Base-by-base conservation (phyloP, 2,329 filamentous ascomycete species). In the Leptographium wingfieldii region DNA sequence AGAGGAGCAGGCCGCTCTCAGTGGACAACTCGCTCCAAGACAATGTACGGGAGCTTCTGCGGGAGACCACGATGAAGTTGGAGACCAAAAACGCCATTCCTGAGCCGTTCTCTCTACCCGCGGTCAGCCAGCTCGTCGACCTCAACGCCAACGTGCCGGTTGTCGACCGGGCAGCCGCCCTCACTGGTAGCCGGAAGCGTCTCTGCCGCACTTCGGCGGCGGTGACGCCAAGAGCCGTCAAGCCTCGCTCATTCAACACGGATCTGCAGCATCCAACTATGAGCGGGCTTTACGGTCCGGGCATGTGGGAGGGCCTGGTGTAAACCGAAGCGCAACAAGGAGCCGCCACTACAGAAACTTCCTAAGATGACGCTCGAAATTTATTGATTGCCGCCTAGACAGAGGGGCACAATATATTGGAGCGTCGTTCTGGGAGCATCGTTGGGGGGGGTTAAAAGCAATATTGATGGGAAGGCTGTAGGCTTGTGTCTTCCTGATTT, bases 291-390 rank as follows among this genome's bases (percentile, higher is more conserved):
- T 76, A 76, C 52, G 82, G 80, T 43, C 80, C 81, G 48, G 83
- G 84, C 58, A 86, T 87, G 82, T 87, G 85, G 84, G 76, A 80
- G 61, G 81, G 79, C 59, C 82, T 87, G 22, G 48, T 64, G 73
- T 87, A 64, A 78, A 80, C 68, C 82, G 16, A 55, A 56, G 43
- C 43, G 19, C 43, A 48, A 35, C 3, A 6, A 35, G 33, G 33
- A 59, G 56, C 60, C 61, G 63, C 63, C 22, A 22, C 22, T 22
- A 22, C 27, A 19, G n/a, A n/a, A 22, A 55, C 19, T 19, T 19
- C 54, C 55, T 25, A 14, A 27, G 6, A 38, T 19, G 53, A 19
- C 40, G 33, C 16, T 55, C 14, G 43, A 49, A 9, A 46, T 3
- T 40, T 40, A 14, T 40, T 16, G 38, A 16, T 40, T 40, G 38